Base-by-base conservation (phyloP, 768 basidiomycete species). In the Imleria badia region DNA sequence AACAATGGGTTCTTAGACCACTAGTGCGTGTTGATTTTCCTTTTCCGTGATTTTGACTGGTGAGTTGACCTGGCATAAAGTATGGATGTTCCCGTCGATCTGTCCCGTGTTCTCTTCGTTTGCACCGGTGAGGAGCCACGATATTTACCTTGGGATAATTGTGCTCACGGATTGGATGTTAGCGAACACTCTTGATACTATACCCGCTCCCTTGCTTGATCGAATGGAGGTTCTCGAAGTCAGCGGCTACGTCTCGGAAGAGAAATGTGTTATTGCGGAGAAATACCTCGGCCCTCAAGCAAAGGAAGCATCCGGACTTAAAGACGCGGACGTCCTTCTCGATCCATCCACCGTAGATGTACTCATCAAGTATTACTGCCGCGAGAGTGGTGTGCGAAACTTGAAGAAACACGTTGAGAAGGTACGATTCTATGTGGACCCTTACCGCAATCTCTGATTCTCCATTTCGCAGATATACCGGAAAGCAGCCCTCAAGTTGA, bases 391-490 rank as follows among this genome's bases (percentile, higher is more conserved):
- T 41, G 97, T 99, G 30, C 79, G 97, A 45, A 94, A 94, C 66
- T 66, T 99, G 69, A 98, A 98, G 85, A 98, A 99, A 74, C 91
- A 95, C 65, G 96, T 99, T 51, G 96, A 99, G 66, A 98, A 98
- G 85, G 94, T 93, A 55, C 3, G 45, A 17, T 35, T n/a, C 6
- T 33, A n/a, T 29, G 66, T 8, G 1, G 8, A 10, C 38, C 23
- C 13, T 5, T 34, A 11, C 7, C 19, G 29, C 17, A 1, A 26
- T 39, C 3, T 30, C 50, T 55, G 45, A 62, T 26, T 15, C 3
- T 23, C 14, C 1, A 5, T 57, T 45, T 49, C 17, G 20, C 52
- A 98, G 94, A 94, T 99, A 53, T 98, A 95, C 72, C 85, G 97
- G 56, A 99, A 99, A 70, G 91, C 95, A 14, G 95, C 96, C 0